phyloP scores from a whole-genome alignment of 164 flowering plant genomes.

The Liriodendron chinense region DNA sequence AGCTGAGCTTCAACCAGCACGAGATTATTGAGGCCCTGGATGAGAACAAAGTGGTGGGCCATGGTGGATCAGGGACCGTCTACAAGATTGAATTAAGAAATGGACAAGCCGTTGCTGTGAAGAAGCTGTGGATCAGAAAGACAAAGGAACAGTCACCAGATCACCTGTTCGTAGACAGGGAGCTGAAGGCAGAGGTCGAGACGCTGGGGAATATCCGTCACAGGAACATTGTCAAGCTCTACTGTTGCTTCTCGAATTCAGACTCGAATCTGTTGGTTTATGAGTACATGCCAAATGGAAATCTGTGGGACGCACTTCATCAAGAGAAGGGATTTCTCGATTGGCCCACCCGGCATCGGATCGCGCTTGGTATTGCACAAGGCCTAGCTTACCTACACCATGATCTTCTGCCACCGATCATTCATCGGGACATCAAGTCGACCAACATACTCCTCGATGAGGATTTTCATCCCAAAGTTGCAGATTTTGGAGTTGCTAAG shows the following conservation, averaged over 20 bases:
- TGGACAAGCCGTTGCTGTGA: conserved; percentile 79
- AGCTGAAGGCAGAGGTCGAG: conserved; percentile 79
- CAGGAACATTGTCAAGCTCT: conserved; percentile 89
- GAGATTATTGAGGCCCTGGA: conserved; percentile 69
- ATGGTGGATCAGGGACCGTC: conserved; percentile 92
- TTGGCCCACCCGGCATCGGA: conserved; percentile 83
- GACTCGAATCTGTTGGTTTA: conserved; percentile 75
- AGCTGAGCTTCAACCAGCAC: conserved; percentile 53
- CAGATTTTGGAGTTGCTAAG: conserved; percentile 96
- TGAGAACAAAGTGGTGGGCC: conserved; percentile 85
- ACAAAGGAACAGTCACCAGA: conserved; percentile 51
- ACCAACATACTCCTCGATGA: conserved; percentile 81
- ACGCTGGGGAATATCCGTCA: conserved; percentile 89
- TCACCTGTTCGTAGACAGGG: conserved; percentile 50
- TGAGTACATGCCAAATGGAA: conserved; percentile 96
- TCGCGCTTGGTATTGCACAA: conserved; percentile 90
- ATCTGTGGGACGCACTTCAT: conserved; percentile 90
- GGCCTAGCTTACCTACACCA: conserved; percentile 95
- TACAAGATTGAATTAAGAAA: conserved; percentile 66
- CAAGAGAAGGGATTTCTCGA: conserved; percentile 49
- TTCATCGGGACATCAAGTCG: conserved; percentile 91
- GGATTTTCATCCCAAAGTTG: conserved; percentile 80
- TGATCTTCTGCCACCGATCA: conserved; percentile 69
- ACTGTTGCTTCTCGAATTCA: conserved; percentile 67
- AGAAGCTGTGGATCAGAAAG: conserved; percentile 68